Evolutionary conservation across 2,329 filamentous ascomycete species (phyloP).

Genomic region (Myotisia sp.): DNA sequence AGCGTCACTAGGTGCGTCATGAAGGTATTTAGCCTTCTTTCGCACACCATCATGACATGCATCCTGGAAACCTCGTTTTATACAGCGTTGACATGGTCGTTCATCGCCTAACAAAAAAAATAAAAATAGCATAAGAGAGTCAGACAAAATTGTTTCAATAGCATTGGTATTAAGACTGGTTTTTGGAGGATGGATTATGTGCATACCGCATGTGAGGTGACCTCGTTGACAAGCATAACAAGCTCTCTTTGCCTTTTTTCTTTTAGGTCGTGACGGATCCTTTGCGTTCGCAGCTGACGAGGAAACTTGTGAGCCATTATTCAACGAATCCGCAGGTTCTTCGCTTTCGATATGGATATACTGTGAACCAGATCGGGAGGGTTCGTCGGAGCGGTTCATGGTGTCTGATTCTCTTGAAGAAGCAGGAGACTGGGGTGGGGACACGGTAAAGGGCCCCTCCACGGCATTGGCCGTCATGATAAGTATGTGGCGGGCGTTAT

Average conservation of each 20-base stretch:
- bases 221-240: constrained; percentile 96
- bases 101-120: constrained; percentile 58
- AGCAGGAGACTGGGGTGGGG: constrained; percentile 23
- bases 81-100: constrained; percentile 80
- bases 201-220: constrained; percentile 95
- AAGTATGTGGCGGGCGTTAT: constrained; percentile 5
- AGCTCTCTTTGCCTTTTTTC: constrained; percentile 90
- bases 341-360: neutral
- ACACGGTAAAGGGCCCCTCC: constrained; percentile 25
- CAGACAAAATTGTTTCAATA: too few species aligned
- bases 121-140: neutral
- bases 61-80: constrained; percentile 83
- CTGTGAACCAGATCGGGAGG: constrained; percentile 1
- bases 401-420: constrained; percentile 11
- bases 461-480: constrained; percentile 23
- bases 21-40: constrained; percentile 98
- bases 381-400: constrained; percentile 13
- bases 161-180: neutral
- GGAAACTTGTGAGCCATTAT: constrained; percentile 48
- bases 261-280: constrained; percentile 72
- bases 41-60: constrained; percentile 89
- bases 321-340: constrained; percentile 20
- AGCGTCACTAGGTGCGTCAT: constrained; percentile 83
- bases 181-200: neutral
- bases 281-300: constrained; percentile 47